phyloP scores from a whole-genome alignment of 139 green algal species.

The Gonium pectorale region DNA sequence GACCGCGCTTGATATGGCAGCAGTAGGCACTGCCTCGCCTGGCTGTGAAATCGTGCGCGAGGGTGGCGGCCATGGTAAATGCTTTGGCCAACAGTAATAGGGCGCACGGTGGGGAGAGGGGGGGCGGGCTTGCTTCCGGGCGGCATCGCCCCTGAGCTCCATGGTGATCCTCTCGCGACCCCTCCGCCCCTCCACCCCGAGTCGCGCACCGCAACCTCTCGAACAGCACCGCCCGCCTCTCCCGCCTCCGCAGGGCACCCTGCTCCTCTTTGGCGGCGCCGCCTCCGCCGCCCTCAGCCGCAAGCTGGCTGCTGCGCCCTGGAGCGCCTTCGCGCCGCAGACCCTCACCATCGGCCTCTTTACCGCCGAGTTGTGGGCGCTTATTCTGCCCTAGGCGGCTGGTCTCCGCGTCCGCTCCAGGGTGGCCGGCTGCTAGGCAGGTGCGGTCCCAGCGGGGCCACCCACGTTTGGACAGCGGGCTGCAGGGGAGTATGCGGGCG shows the following conservation, averaged over 20 bases:
- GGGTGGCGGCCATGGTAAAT: no score
- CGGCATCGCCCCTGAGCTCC: no score
- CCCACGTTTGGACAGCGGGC: no score
- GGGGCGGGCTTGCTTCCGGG: no score
- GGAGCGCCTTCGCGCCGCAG: slow-evolving; percentile 66
- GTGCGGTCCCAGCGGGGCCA: no score
- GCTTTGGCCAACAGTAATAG: no score
- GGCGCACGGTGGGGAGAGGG: no score
- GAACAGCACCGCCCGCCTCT: neutral
- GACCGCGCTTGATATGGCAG: neutral
- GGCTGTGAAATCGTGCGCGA: no score
- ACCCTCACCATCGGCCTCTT: slow-evolving; percentile 54
- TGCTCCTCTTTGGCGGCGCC: slow-evolving; percentile 59
- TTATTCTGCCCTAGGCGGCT: slow-evolving; percentile 58
- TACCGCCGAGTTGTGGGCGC: slow-evolving; percentile 74
- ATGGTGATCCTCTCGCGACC: neutral
- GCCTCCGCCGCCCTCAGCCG: slow-evolving; percentile 66
- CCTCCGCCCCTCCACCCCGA: no score
- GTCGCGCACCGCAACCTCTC: neutral
- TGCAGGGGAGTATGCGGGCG: no score
- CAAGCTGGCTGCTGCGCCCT: slow-evolving; percentile 65
- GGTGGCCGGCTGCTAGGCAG: no score
- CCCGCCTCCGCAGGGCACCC: neutral
- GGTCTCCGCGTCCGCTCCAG: no score
- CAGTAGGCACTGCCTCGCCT: neutral